Percentiles rank a stretch among this genome's conserved stretches.
Evolutionary conservation across 305 asterid species (phyloP).

Genomic region (Plantago lanceolata): DNA sequence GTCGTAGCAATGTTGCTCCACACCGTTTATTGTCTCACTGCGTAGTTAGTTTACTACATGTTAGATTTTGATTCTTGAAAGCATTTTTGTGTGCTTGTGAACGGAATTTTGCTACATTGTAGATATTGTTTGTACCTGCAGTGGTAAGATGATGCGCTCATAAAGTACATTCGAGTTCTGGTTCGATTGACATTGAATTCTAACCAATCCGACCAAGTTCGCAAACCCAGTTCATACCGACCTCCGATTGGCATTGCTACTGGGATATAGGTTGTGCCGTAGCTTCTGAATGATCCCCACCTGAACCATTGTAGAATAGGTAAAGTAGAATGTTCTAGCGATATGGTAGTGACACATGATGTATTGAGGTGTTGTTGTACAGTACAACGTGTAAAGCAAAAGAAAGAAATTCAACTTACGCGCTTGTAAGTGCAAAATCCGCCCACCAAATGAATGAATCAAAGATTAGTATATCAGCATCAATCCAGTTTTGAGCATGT

Average conservation of each 20-base stretch:
- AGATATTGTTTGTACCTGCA: background rate
- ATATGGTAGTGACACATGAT: no score
- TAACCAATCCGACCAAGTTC: slow-evolving; percentile 56
- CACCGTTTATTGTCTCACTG: slow-evolving; percentile 41
- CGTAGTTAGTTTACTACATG: background rate
- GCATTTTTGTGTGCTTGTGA: background rate
- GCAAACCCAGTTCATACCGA: slow-evolving; percentile 36
- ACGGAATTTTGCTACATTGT: background rate
- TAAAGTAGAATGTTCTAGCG: background rate
- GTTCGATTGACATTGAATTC: slow-evolving; percentile 39
- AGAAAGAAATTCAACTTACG: slow-evolving; percentile 32
- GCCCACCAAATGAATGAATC: slow-evolving; percentile 64
- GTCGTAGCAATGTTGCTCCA: slow-evolving; percentile 28
- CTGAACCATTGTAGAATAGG: slow-evolving; percentile 14
- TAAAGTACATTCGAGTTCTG: slow-evolving; percentile 46
- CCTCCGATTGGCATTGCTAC: slow-evolving; percentile 15
- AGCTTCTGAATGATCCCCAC: slow-evolving; percentile 47
- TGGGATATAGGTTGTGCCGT: slow-evolving; percentile 28
- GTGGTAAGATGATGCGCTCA: slow-evolving; percentile 43
- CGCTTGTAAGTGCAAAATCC: slow-evolving; percentile 33
- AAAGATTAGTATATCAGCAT: slow-evolving; percentile 67
- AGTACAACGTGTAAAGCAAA: background rate
- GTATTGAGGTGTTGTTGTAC: background rate
- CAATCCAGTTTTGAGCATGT: slow-evolving; percentile 57
- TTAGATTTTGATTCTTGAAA: background rate